phyloP scores from a whole-genome alignment of 176 grass and related monocot genomes.

The Avena eriantha region DNA sequence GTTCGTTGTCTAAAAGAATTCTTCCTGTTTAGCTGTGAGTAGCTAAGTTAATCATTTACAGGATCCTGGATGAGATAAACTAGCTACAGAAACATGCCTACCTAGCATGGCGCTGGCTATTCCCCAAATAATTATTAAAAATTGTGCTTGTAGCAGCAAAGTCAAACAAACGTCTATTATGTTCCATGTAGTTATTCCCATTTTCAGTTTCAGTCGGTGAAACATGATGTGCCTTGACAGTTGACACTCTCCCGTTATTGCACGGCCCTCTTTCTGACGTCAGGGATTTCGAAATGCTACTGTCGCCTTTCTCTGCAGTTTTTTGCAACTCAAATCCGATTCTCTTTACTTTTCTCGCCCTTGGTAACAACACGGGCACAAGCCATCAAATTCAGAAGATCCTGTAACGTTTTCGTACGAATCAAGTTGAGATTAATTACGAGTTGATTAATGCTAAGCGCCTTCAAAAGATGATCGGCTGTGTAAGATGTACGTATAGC shows the following conservation, averaged over 20 bases:
- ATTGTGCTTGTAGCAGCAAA: not conserved
- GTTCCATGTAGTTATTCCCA: slow-evolving; percentile 14
- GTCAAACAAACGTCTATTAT: slow-evolving; percentile 48
- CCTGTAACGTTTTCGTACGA: not conserved
- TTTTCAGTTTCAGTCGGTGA: slow-evolving; percentile 35
- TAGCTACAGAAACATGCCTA: slow-evolving; percentile 1
- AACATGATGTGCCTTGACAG: slow-evolving; percentile 30
- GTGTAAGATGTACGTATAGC: not conserved
- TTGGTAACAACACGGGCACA: not conserved
- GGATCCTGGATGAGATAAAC: slow-evolving; percentile 35
- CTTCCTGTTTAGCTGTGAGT: slow-evolving; percentile 22
- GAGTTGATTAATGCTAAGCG: not conserved
- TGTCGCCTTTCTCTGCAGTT: not conserved
- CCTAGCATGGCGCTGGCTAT: slow-evolving; percentile 35
- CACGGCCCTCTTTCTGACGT: slow-evolving; percentile 25
- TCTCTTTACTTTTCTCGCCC: not conserved
- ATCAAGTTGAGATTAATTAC: no score
- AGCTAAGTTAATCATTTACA: slow-evolving; percentile 33
- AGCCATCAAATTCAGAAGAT: not conserved
- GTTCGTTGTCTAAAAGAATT: not conserved
- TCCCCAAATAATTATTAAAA: slow-evolving; percentile 27
- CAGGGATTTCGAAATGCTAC: not conserved
- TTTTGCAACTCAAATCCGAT: no score
- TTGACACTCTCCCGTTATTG: not conserved
- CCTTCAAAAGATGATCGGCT: not conserved